These are phyloP conservation scores for Plasmodium inui DNA, from an alignment of 169 alveolate species.

Conservation along the genomic window DNA sequence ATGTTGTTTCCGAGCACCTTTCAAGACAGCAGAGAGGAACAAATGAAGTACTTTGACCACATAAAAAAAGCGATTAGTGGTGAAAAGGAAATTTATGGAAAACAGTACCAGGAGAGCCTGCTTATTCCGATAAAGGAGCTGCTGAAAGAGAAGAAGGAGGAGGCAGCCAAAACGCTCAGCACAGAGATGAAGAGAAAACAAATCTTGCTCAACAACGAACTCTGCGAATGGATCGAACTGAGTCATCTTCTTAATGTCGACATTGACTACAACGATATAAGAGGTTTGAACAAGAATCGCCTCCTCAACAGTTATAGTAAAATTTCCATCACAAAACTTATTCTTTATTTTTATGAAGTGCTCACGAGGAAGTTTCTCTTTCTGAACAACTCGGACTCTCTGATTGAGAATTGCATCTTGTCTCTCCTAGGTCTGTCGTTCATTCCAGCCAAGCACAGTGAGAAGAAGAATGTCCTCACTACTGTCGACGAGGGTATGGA, in stretches of 20 bases:
- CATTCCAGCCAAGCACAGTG: slow-evolving; percentile 41
- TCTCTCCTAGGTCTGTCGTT: slow-evolving; percentile 54
- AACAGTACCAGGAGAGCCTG: neutral
- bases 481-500: slow-evolving; percentile 41
- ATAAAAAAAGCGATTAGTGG: neutral
- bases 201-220: slow-evolving; percentile 58
- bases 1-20: slow-evolving; percentile 9
- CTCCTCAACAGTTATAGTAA: slow-evolving; percentile 57
- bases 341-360: slow-evolving; percentile 71
- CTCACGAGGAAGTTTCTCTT: slow-evolving; percentile 49
- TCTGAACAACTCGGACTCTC: slow-evolving; percentile 42
- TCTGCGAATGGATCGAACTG: slow-evolving; percentile 72
- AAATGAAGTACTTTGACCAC: slow-evolving; percentile 34
- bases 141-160: slow-evolving; percentile 16
- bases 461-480: slow-evolving; percentile 18
- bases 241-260: slow-evolving; percentile 62
- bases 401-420: slow-evolving; percentile 49
- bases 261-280: slow-evolving; percentile 49
- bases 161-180: slow-evolving; percentile 29
- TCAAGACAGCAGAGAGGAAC: slow-evolving; percentile 28
- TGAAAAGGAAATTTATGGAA: neutral
- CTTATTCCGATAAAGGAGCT: slow-evolving; percentile 26
- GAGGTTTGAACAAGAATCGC: slow-evolving; percentile 16
- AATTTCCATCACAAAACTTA: slow-evolving; percentile 57
- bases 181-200: slow-evolving; percentile 34